Base-by-base conservation (phyloP, 2,329 filamentous ascomycete species). In the Colletotrichum neosansevieriae region DNA sequence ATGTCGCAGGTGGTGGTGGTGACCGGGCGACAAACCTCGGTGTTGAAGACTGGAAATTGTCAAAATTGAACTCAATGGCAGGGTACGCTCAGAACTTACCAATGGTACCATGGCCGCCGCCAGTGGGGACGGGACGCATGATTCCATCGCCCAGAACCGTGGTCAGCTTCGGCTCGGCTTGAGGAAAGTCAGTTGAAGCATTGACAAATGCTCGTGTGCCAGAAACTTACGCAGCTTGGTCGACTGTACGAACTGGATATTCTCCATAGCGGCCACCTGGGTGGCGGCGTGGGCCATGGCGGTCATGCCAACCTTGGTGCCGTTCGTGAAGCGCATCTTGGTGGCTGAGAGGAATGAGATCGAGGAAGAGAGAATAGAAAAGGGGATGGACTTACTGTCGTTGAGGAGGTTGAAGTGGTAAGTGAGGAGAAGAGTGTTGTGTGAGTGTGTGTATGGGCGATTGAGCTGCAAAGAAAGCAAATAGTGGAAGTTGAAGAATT, bases 41-140 rank as follows among this genome's bases (percentile, higher is more conserved):
- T 50, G 12, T 50, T 10, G 5, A 59, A 3, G 34, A 59, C 57
- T 59, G 19, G 19, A 32, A 29, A 50, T n/a, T 29, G 44, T 59
- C 1, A 59, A 32, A 21, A 24, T 3, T 9, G 9, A 36, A 40
- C 19, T 11, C 15, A 1, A 49, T 38, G 32, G 29, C 2, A 40
- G 29, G 19, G 29, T 6, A 29, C 6, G 19, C 36, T 49, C 17
- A 40, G 5, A 38, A 21, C 13, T 6, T 17, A 47, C 32, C 19
- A 24, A 49, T 24, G 12, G 42, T 50, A 42, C 42, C 57, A 5
- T 19, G 10, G 6, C 12, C 15, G 12, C 13, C 42, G 4, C 11
- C 17, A 13, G 32, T 49, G 0, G 57, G 44, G 2, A 44, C 21
- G 1, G 57, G 42, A 13, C n/a, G 38, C 1, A 13, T 13, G 2